These are phyloP conservation scores for Eucalyptus cloeziana DNA, from an alignment of 345 rosid genomes.

Conservation along the genomic window DNA sequence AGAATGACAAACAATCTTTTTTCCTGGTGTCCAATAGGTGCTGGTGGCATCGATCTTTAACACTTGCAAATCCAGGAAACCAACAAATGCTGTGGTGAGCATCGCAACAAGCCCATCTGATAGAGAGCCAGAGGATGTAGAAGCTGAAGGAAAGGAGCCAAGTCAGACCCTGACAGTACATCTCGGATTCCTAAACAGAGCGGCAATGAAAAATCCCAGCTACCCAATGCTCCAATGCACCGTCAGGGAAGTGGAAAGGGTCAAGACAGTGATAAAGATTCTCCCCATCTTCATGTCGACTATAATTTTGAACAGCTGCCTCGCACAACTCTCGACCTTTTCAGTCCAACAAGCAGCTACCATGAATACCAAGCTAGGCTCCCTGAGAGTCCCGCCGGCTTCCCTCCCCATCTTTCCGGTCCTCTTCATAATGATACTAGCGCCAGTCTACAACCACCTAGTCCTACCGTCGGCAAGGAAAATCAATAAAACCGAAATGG, in stretches of 20 bases:
- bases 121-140: conserved; percentile 9
- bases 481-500: conserved; percentile 51
- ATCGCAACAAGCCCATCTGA: conserved; percentile 16
- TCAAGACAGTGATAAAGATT: conserved; percentile 46
- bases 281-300: conserved; percentile 79
- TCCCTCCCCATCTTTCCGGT: conserved; percentile 86
- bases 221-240: conserved; percentile 35
- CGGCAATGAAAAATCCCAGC: conserved; percentile 7
- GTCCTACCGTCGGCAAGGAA: conserved; percentile 54
- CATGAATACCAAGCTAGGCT: conserved; percentile 69
- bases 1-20: not conserved
- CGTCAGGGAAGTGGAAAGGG: conserved; percentile 48
- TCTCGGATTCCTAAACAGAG: conserved; percentile 34
- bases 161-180: conserved; percentile 4
- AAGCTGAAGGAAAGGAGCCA: not conserved
- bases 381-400: conserved; percentile 70
- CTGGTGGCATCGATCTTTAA: conserved; percentile 35
- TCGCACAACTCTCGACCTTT: conserved; percentile 93
- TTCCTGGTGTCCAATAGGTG: conserved; percentile 20
- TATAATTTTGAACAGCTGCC: conserved; percentile 82
- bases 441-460: conserved; percentile 59
- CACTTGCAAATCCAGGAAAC: conserved; percentile 9
- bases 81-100: conserved; percentile 20
- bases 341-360: conserved; percentile 91
- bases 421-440: conserved; percentile 63